These are phyloP conservation scores for Ceratobasidium sp. DNA, from an alignment of 1,284 basidiomycete species.

Conservation along the genomic window DNA sequence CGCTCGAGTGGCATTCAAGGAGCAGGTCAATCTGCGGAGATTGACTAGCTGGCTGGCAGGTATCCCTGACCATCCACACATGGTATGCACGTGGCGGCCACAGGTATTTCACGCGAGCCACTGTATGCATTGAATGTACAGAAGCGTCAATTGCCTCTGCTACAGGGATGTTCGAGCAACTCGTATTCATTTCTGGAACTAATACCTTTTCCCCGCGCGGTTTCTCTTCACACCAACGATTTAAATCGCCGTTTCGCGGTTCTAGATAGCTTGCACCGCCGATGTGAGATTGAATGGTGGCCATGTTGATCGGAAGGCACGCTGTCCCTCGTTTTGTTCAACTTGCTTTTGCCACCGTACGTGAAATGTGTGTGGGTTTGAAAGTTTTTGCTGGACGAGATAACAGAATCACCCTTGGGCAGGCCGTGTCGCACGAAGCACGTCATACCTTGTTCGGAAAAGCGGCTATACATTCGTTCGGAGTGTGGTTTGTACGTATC, in stretches of 20 bases:
- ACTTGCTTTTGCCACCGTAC: not conserved
- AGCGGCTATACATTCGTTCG: not conserved
- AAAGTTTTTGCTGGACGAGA: not conserved
- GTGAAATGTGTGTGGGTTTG: not conserved
- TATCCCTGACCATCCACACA: not conserved
- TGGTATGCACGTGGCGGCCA: conserved; percentile 4
- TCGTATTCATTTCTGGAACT: not conserved
- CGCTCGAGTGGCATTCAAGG: no score
- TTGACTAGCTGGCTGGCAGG: not conserved
- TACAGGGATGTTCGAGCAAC: not conserved
- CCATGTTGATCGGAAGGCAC: not conserved
- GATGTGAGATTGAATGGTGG: not conserved
- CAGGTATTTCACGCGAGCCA: not conserved
- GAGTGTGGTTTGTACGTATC: not conserved
- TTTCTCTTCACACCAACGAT: not conserved
- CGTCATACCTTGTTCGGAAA: not conserved
- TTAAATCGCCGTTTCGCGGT: not conserved
- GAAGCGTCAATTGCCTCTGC: not conserved
- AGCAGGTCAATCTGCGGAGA: not conserved
- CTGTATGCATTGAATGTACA: not conserved
- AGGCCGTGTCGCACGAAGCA: not conserved
- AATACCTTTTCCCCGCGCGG: not conserved
- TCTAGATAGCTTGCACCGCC: not conserved
- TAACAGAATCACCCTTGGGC: not conserved
- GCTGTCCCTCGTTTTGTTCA: not conserved